Conservation (phyloP, 371 early-diverging fungal species). For the Phascolomyces articulosus region DNA sequence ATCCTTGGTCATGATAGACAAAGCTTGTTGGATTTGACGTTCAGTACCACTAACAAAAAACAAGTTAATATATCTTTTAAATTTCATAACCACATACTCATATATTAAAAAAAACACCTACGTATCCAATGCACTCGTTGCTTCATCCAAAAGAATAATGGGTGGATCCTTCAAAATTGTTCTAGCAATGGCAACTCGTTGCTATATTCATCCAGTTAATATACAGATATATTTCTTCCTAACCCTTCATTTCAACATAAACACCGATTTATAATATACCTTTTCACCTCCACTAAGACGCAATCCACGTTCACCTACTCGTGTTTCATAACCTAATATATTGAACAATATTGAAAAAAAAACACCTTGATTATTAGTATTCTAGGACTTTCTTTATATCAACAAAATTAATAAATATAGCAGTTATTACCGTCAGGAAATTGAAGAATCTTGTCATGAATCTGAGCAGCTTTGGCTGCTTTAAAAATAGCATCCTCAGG, state of each 20-base stretch:
- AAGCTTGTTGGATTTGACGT: constrained; percentile 74
- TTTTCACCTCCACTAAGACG: constrained; percentile 94
- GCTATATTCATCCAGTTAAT: constrained; percentile 1
- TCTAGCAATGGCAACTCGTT: constrained; percentile 85
- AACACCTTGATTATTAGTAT: not conserved
- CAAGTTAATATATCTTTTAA: not conserved
- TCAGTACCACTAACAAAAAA: constrained; percentile 47
- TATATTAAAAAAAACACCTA: constrained; percentile 7
- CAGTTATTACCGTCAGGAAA: constrained; percentile 70
- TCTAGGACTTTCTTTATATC: not conserved
- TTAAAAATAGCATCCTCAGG: constrained; percentile 68
- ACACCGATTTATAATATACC: constrained; percentile 64
- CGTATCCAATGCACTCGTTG: constrained; percentile 68
- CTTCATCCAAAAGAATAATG: constrained; percentile 81
- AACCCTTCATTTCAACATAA: not conserved
- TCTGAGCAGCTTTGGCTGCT: constrained; percentile 86
- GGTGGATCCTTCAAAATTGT: constrained; percentile 83
- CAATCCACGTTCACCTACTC: constrained; percentile 93
- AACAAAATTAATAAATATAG: not conserved
- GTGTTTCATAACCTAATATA: constrained; percentile 89
- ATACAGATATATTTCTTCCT: too few species aligned
- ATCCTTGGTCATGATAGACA: constrained; percentile 68
- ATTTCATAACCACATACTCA: not conserved
- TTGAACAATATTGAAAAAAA: not conserved
- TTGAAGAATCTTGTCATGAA: constrained; percentile 68